Evolutionary conservation across 768 basidiomycete species (phyloP), one percentile per base, ranked within the genome.

Genomic region (Rubroboletus satanas): DNA sequence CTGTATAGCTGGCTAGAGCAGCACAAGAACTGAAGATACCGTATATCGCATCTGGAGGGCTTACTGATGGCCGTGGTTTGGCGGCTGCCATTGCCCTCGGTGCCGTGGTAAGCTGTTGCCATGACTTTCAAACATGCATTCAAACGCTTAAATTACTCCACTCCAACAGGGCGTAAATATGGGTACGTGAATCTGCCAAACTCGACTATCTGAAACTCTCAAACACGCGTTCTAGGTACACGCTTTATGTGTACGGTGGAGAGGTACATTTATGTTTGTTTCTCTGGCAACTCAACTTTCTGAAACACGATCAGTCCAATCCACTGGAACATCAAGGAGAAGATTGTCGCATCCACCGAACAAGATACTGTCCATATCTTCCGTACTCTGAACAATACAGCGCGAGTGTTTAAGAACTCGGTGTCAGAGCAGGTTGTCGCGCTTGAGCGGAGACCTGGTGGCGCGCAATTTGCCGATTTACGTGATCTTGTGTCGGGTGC

Each of bases 191-290:
- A 37, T 39, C 18, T 29, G 1, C 21, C 5, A 1, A 37, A 5
- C 29, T 36, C 3, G 36, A 32, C 8, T 21, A 32, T 12, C 11
- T 7, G 17, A 31, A 51, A 11, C n/a, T 33, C 47, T 42, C n/a
- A 61, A 38, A 14, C 1, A 12, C 21, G 5, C 7, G 7, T 44
- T n/a, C 18, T 51, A 75, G 71, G 89, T 12, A 94, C 93, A 9
- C 83, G 93, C 6, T 95, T 97, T 75, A 88, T 96, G 90, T 90
- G 88, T 69, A 95, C 93, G 1, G 82, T 85, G 11, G 93, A 97
- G 70, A 83, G 85, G 83, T 85, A 64, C 45, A 70, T 62, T 11
- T 31, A 7, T 55, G 37, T 14, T 23, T 10, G n/a, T n/a, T 31
- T 50, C 8, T 6, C 23, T 31, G 14, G 5, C 10, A 18, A 33